Conservation (phyloP, 371 early-diverging fungal genomes). For the Dichotomocladium elegans region DNA sequence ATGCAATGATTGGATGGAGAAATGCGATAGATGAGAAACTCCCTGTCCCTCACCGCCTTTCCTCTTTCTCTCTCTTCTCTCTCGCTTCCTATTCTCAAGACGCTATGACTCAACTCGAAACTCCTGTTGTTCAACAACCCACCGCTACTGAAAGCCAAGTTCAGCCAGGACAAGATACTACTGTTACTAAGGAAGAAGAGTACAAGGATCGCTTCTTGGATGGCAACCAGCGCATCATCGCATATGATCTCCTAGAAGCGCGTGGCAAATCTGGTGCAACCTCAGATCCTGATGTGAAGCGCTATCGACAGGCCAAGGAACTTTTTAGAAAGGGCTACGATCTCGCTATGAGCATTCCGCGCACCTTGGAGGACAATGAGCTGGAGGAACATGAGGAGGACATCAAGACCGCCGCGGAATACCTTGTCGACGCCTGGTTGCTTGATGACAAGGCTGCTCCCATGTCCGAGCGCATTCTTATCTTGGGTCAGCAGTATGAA, state of each 20-base stretch:
- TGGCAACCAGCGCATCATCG: constrained; percentile 47
- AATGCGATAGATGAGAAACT: background rate
- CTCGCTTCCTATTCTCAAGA: background rate
- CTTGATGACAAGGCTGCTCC: constrained; percentile 67
- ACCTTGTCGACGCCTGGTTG: constrained; percentile 61
- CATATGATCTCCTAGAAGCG: constrained; percentile 60
- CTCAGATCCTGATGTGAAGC: constrained; percentile 56
- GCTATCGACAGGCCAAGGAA: constrained; percentile 57
- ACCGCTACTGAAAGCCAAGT: background rate
- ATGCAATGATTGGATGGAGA: background rate
- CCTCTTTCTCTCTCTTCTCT: background rate
- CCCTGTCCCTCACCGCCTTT: background rate
- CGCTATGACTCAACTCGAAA: constrained; percentile 3
- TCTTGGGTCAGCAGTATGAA: constrained; percentile 61
- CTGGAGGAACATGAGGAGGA: constrained; percentile 55
- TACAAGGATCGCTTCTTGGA: constrained; percentile 52
- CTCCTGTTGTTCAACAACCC: constrained; percentile 2
- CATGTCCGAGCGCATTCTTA: constrained; percentile 61
- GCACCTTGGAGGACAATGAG: constrained; percentile 52
- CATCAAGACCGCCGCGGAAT: constrained; percentile 57
- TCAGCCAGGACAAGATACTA: background rate
- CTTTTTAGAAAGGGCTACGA: constrained; percentile 57
- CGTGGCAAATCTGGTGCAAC: constrained; percentile 53
- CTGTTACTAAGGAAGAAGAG: constrained; percentile 16
- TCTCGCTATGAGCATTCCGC: constrained; percentile 56